Base-by-base conservation (phyloP, 1,139 yeast species). In the Martiniozyma asiatica region DNA sequence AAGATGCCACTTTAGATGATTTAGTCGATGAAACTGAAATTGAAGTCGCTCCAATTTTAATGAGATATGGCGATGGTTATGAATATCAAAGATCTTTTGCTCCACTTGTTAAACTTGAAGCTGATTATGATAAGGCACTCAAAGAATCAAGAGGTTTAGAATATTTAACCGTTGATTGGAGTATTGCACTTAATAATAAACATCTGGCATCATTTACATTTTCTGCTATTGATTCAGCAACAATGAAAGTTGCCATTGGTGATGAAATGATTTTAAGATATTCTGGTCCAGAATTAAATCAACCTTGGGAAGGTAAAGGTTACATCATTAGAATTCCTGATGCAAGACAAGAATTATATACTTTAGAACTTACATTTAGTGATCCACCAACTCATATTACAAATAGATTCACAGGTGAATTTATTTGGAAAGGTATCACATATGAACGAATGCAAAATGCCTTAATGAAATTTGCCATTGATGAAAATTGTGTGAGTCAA, bases 361-460 rank as follows among this genome's bases (percentile, higher is more conserved):
- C 89, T 1, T 58, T 84, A 32, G 95, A 85, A 50, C 62, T 85
- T 39, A 56, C 53, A 25, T 58, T 67, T 2, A 48, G 55, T 12
- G 68, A 73, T 15, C 92, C 92, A n/a, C 89, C 89, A 8, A 68
- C 74, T 3, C 64, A 74, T 37, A 50, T 69, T 27, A 66, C 69
- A 2, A 64, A 73, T 3, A 82, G 78, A 20, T 87, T 81, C 51
- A 73, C 89, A 1, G 87, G 89, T 1, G 92, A 82, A 47, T 80
- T 82, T 50, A 81, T 81, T 32, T 87, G 96, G 96, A 80, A 80
- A 41, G 92, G 89, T 13, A 73, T 78, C 1, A 64, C 94, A 1
- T 85, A 77, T 49, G 76, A 70, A 24, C 68, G 96, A 48, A 82
- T 84, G 89, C 94, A 82, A 55, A 58, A 60, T 16, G 92, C 94